Evolutionary conservation across 306 rosid genomes (phyloP).

Genomic region (Arachis stenosperma): DNA sequence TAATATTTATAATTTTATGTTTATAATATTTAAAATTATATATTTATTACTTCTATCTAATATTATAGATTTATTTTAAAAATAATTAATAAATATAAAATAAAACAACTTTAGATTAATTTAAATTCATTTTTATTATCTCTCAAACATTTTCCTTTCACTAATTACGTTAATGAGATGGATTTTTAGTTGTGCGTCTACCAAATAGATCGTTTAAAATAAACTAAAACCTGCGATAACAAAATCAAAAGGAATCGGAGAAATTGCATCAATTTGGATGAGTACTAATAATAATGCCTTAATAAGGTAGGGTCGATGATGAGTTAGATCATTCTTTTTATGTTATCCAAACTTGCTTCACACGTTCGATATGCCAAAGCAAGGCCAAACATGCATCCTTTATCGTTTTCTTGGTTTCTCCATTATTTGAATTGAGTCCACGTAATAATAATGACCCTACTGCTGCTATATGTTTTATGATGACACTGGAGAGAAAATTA

Average conservation of each 20-base stretch:
- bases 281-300: background rate
- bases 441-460: constrained; percentile 33
- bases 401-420: constrained; percentile 2
- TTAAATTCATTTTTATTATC: too few species aligned
- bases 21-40: too few species aligned
- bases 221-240: background rate
- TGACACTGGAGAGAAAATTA: too few species aligned
- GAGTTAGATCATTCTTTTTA: too few species aligned
- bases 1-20: too few species aligned
- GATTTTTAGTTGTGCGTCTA: background rate
- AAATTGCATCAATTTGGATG: background rate
- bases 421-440: constrained; percentile 37
- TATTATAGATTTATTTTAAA: too few species aligned
- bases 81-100: too few species aligned
- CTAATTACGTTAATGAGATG: too few species aligned
- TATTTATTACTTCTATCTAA: too few species aligned
- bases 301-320: too few species aligned
- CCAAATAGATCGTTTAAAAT: background rate
- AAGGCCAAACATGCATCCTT: constrained; percentile 5
- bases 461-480: background rate
- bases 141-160: too few species aligned
- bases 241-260: background rate
- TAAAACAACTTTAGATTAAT: too few species aligned
- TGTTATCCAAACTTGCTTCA: background rate
- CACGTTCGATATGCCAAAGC: constrained; percentile 27